These are phyloP conservation scores for Candida pseudoglaebosa DNA, from an alignment of 805 yeast species.

Conservation along the genomic window DNA sequence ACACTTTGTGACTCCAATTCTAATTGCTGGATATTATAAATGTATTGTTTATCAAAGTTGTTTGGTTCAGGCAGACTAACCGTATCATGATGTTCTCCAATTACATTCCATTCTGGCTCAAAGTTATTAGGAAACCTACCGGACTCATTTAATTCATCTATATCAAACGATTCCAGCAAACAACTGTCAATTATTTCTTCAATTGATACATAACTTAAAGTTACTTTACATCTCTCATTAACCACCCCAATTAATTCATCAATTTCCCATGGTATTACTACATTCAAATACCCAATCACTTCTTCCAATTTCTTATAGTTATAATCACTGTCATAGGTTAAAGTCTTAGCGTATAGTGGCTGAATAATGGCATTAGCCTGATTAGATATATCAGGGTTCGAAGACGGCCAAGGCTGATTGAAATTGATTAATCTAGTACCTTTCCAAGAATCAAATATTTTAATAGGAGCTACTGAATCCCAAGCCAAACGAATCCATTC, in stretches of 20 bases:
- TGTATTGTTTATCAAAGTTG: not conserved
- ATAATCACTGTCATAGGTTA: constrained; percentile 15
- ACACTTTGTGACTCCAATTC: not conserved
- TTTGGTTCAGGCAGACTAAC: not conserved
- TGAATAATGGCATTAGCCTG: constrained; percentile 13
- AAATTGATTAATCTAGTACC: constrained; percentile 31
- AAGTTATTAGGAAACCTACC: not conserved
- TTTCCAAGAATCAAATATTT: constrained; percentile 32
- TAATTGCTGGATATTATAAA: not conserved
- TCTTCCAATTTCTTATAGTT: constrained; percentile 41
- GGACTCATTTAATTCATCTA: constrained; percentile 3
- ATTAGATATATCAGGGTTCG: constrained; percentile 9
- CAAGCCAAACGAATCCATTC: constrained; percentile 58
- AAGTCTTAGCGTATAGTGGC: constrained; percentile 10
- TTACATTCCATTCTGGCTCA: not conserved
- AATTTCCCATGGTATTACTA: constrained; percentile 55
- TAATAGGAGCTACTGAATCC: constrained; percentile 37
- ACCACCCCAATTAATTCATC: constrained; percentile 51
- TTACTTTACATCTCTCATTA: constrained; percentile 39
- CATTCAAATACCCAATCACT: constrained; percentile 46
- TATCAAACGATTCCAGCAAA: constrained; percentile 37
- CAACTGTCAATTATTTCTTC: constrained; percentile 62
- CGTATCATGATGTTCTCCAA: not conserved
- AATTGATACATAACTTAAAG: constrained; percentile 49
- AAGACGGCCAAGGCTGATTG: constrained; percentile 25